These are phyloP conservation scores for Fusarium nematophilum DNA, from an alignment of 2,329 filamentous ascomycete species.

Conservation along the genomic window DNA sequence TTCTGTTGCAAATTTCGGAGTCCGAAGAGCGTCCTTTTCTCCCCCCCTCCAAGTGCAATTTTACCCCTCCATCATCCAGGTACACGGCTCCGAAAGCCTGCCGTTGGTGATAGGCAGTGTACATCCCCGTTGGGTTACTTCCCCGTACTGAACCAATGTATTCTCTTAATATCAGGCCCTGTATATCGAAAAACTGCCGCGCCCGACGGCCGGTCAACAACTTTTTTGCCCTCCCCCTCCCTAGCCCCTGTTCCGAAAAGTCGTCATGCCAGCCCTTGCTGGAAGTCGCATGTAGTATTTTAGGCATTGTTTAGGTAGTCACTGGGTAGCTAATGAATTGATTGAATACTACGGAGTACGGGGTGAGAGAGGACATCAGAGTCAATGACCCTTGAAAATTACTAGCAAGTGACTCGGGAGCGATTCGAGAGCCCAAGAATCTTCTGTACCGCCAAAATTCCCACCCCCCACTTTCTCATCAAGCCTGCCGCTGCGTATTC, in stretches of 20 bases:
- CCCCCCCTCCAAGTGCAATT: slow-evolving; percentile 28
- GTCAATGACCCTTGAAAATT: no score
- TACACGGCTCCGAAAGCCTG: slow-evolving; percentile 32
- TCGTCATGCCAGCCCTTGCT: slow-evolving; percentile 8
- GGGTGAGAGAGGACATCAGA: no score
- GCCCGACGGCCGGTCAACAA: slow-evolving; percentile 38
- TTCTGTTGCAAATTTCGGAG: slow-evolving; percentile 39
- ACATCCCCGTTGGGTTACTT: slow-evolving; percentile 18
- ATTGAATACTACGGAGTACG: no score
- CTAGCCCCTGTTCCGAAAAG: background rate
- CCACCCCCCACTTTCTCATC: slow-evolving; percentile 40
- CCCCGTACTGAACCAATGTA: slow-evolving; percentile 25
- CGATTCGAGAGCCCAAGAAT: slow-evolving; percentile 5
- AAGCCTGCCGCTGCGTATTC: slow-evolving; percentile 44
- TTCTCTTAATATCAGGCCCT: slow-evolving; percentile 25
- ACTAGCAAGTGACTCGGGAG: no score
- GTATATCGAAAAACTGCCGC: slow-evolving; percentile 22
- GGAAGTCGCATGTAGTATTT: slow-evolving; percentile 7
- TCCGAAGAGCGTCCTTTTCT: slow-evolving; percentile 33
- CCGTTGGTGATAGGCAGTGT: slow-evolving; percentile 29
- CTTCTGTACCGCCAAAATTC: slow-evolving; percentile 18
- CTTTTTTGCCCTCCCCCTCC: slow-evolving; percentile 23
- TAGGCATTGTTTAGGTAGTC: slow-evolving; percentile 12
- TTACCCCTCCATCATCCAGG: slow-evolving; percentile 38
- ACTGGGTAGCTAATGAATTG: no score